Percentiles rank a stretch among this genome's conserved stretches.
These are phyloP conservation scores for cucumber (Cucumis sativus) DNA, from an alignment of 306 rosid genomes.

Conservation along the genomic window DNA sequence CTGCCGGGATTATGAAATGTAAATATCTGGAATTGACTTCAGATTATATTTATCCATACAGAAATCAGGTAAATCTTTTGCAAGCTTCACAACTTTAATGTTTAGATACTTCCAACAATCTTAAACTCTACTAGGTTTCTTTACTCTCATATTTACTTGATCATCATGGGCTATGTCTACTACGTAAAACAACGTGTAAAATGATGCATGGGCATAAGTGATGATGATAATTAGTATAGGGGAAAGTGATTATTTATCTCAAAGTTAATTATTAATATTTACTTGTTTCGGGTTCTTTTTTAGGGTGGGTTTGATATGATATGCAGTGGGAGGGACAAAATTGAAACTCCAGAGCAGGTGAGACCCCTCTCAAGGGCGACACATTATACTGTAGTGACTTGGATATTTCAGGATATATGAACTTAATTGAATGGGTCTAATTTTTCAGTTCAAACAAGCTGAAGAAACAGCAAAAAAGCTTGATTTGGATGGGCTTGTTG, in stretches of 20 bases:
- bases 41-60: constrained; percentile 75
- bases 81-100: background rate
- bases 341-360: constrained; percentile 99
- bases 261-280: background rate
- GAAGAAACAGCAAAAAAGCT: constrained; percentile 73
- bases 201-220: background rate
- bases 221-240: background rate
- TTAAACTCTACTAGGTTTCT: background rate
- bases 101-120: background rate
- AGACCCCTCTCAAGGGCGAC: constrained; percentile 1
- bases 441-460: constrained; percentile 82
- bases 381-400: background rate
- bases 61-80: constrained; percentile 59
- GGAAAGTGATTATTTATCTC: background rate
- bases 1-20: constrained; percentile 94
- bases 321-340: constrained; percentile 97
- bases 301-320: constrained; percentile 99
- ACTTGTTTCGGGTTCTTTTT: background rate
- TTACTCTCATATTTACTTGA: background rate
- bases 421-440: constrained; percentile 13
- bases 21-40: constrained; percentile 63
- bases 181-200: background rate
- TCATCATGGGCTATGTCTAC: background rate
- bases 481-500: constrained; percentile 95
- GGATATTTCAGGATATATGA: background rate